Conservation (phyloP, 1,139 yeast species). For the Pichia sp. region DNA sequence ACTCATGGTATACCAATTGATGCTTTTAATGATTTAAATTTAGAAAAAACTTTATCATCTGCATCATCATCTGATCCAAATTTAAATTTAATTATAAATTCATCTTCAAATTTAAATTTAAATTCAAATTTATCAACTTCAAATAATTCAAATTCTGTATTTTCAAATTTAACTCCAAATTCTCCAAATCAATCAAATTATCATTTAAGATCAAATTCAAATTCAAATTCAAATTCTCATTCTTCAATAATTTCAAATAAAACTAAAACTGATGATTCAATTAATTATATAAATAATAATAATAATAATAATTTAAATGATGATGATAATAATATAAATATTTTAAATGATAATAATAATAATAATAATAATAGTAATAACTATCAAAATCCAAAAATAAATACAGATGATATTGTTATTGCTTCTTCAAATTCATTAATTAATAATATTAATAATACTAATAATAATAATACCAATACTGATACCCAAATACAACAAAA, state of each 20-base stretch:
- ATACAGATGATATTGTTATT: background rate
- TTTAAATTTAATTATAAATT: too few relatives aligned
- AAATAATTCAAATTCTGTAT: too few relatives aligned
- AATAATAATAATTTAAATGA: background rate
- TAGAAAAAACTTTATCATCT: background rate
- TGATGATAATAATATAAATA: background rate
- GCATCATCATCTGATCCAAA: too few relatives aligned
- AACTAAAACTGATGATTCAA: background rate
- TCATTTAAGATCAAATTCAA: background rate
- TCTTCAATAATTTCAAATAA: conserved; percentile 1
- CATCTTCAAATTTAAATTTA: background rate
- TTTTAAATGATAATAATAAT: background rate
- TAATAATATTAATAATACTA: too few relatives aligned
- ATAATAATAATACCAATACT: too few relatives aligned
- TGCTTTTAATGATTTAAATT: conserved; percentile 6
- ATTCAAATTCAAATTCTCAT: background rate
- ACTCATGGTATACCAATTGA: conserved; percentile 16
- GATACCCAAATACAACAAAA: too few relatives aligned
- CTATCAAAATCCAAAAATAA: background rate
- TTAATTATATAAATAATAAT: too few relatives aligned
- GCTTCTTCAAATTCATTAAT: too few relatives aligned
- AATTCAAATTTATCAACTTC: background rate
- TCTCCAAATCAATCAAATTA: background rate
- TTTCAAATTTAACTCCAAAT: background rate
- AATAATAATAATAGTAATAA: background rate